A percentile compares a stretch with the other conserved stretches of the same genome.
Conservation (phyloP, 2,329 filamentous ascomycete genomes). For the Monosporascus sp. region DNA sequence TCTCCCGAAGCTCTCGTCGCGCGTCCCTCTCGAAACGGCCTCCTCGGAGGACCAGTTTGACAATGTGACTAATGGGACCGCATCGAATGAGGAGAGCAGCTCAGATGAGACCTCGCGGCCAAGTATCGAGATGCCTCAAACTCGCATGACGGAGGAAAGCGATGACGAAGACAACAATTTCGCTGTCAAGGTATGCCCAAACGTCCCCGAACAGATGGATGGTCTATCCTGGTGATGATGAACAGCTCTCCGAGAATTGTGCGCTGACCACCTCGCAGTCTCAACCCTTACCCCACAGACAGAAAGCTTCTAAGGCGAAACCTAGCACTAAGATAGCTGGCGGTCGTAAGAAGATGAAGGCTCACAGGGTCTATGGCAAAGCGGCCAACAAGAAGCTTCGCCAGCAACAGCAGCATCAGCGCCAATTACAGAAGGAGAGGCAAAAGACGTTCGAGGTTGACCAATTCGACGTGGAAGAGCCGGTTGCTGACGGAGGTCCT, state of each 20-base stretch:
- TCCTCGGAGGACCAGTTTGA: constrained; percentile 42
- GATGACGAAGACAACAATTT: constrained; percentile 43
- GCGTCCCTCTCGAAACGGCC: constrained; percentile 35
- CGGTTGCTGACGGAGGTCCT: constrained; percentile 45
- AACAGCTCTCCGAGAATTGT: neutral
- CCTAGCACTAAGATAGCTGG: constrained; percentile 17
- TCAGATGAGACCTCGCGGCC: constrained; percentile 40
- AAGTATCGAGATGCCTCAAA: constrained; percentile 28
- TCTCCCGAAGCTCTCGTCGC: constrained; percentile 48
- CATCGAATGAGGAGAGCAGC: constrained; percentile 48
- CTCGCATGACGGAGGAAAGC: constrained; percentile 55
- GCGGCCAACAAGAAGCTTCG: constrained; percentile 37
- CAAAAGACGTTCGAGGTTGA: constrained; percentile 13
- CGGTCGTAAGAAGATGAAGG: constrained; percentile 44
- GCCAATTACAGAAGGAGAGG: constrained; percentile 25
- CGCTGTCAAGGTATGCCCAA: constrained; percentile 28
- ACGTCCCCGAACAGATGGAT: neutral
- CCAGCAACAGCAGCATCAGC: constrained; percentile 21
- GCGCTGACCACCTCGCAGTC: constrained; percentile 15
- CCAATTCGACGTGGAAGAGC: constrained; percentile 28
- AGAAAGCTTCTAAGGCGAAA: constrained; percentile 6
- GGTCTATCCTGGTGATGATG: neutral
- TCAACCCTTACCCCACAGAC: constrained; percentile 12
- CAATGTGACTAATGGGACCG: constrained; percentile 42
- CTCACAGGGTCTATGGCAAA: constrained; percentile 40